These are phyloP conservation scores for Claviceps africana DNA, from an alignment of 2,329 filamentous ascomycete species.

Conservation along the genomic window DNA sequence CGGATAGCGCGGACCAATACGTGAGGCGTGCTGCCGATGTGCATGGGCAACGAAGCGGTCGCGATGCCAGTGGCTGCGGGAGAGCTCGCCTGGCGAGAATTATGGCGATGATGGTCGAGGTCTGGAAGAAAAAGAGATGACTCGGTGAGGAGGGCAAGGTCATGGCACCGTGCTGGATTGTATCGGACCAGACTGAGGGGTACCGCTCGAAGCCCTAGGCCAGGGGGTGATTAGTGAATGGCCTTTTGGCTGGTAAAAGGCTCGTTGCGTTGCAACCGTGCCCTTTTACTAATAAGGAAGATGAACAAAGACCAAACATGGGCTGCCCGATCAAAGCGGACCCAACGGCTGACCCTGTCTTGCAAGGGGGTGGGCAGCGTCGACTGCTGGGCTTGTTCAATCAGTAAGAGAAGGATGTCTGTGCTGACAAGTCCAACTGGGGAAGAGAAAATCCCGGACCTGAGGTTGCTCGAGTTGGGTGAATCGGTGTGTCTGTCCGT, in stretches of 20 bases:
- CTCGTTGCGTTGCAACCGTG: slow-evolving; percentile 8
- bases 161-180: slow-evolving; percentile 26
- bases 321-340: slow-evolving; percentile 9
- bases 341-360: not conserved
- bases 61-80: slow-evolving; percentile 8
- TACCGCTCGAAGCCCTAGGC: slow-evolving; percentile 11
- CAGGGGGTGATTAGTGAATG: not conserved
- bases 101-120: slow-evolving; percentile 20
- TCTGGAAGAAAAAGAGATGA: slow-evolving; percentile 23
- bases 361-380: slow-evolving; percentile 4
- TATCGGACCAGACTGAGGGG: slow-evolving; percentile 29
- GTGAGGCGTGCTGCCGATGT: slow-evolving; percentile 11
- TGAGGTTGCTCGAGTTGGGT: not conserved
- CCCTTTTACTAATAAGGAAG: not conserved
- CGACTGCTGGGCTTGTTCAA: not conserved
- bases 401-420: not conserved
- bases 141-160: slow-evolving; percentile 25
- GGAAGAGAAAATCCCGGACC: not conserved
- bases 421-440: not conserved
- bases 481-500: not conserved
- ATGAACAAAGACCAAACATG: slow-evolving; percentile 8
- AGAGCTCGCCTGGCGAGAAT: slow-evolving; percentile 3
- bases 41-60: slow-evolving; percentile 8
- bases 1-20: slow-evolving; percentile 11
- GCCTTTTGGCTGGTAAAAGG: slow-evolving; percentile 9